These are phyloP conservation scores for Haplographium delicatum DNA, from an alignment of 495 filamentous ascomycete species.

Conservation along the genomic window DNA sequence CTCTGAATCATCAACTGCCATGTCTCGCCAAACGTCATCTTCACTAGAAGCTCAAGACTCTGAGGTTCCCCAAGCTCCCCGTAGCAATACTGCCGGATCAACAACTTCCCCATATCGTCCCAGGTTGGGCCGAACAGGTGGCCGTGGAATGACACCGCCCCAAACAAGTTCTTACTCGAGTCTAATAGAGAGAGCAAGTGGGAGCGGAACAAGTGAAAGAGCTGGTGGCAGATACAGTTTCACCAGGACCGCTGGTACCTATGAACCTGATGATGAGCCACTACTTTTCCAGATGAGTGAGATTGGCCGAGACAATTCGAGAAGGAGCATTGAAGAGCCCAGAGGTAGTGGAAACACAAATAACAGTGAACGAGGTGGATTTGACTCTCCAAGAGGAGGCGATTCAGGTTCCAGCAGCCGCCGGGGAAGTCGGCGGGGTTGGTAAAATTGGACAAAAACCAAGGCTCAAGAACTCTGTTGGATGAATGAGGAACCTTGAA, in stretches of 20 bases:
- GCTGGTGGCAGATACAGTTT: conserved; percentile 39
- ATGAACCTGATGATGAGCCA: conserved; percentile 68
- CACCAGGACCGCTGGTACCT: conserved; percentile 25
- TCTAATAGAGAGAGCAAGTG: conserved; percentile 44
- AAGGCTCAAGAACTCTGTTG: too few species aligned
- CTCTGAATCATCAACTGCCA: conserved; percentile 32
- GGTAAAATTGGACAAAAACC: conserved; percentile 3
- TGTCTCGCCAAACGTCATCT: conserved; percentile 39
- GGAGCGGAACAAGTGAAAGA: conserved; percentile 46
- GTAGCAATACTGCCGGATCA: conserved; percentile 20
- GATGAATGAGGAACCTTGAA: neutral
- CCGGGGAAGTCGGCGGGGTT: conserved; percentile 22
- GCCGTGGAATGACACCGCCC: conserved; percentile 27
- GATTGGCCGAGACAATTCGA: conserved; percentile 54
- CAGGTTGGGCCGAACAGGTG: conserved; percentile 28
- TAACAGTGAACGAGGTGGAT: conserved; percentile 28
- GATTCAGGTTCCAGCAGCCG: conserved; percentile 33
- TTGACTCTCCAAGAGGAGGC: conserved; percentile 41
- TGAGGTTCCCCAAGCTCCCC: conserved; percentile 19
- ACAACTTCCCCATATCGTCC: conserved; percentile 29
- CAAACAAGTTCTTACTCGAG: conserved; percentile 36
- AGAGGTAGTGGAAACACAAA: conserved; percentile 42
- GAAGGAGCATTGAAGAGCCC: conserved; percentile 70
- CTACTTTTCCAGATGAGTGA: conserved; percentile 87
- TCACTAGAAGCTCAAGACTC: conserved; percentile 30